Percentiles rank a stretch among this genome's conserved stretches.
Evolutionary conservation across 1,284 basidiomycete species (phyloP).

Genomic region (Trichosporon faecale): DNA sequence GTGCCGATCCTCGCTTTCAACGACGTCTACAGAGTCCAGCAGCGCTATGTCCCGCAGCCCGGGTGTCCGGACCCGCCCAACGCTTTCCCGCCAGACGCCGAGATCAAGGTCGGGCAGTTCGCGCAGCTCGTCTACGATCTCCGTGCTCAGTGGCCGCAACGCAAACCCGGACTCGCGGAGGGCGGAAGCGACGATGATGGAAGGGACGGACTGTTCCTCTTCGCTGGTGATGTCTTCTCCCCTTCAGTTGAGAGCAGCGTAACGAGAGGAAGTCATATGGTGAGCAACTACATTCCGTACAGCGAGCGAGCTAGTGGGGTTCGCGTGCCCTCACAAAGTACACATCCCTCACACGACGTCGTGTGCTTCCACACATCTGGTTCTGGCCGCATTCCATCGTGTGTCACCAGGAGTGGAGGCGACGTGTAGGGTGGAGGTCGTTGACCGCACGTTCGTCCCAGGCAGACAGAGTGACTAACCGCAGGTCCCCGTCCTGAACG

Average conservation of each 20-base stretch:
- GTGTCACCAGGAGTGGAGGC: neutral
- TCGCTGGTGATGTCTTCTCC: conserved; percentile 83
- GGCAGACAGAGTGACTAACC: neutral
- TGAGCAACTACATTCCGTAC: conserved; percentile 45
- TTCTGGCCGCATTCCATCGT: no score
- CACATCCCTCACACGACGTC: no score
- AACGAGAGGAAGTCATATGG: conserved; percentile 88
- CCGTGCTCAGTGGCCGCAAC: conserved; percentile 41
- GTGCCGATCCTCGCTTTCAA: conserved; percentile 51
- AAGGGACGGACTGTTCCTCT: conserved; percentile 72
- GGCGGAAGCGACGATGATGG: neutral
- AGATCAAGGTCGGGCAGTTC: conserved; percentile 54
- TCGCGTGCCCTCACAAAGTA: neutral
- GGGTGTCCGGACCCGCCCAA: conserved; percentile 28
- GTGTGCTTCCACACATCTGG: neutral
- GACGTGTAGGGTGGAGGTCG: neutral
- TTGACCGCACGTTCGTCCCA: no score
- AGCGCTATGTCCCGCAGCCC: conserved; percentile 53
- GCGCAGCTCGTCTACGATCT: conserved; percentile 45
- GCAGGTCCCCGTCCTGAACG: conserved; percentile 74
- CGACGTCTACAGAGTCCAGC: conserved; percentile 59
- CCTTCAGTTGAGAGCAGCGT: conserved; percentile 83
- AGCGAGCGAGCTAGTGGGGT: no score
- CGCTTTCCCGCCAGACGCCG: conserved; percentile 14
- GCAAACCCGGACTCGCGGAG: conserved; percentile 42